These are phyloP conservation scores for Aegle marmelos DNA, from an alignment of 345 rosid species.

Conservation along the genomic window DNA sequence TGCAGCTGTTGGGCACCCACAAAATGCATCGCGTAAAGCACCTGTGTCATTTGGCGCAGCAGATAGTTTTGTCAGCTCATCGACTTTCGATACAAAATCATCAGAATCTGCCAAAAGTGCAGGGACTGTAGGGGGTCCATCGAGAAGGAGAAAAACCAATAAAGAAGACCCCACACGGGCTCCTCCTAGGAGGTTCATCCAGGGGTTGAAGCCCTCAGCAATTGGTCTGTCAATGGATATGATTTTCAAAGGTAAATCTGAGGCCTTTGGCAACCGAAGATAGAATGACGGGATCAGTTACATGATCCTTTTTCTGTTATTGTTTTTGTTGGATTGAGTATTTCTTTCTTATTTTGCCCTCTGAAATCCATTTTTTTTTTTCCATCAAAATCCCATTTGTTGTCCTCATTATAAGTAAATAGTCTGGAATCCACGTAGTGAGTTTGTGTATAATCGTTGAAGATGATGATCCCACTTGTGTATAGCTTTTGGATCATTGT, in stretches of 20 bases:
- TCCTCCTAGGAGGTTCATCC: conserved; percentile 47
- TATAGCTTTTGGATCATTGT: conserved; percentile 20
- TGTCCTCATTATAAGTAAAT: conserved; percentile 10
- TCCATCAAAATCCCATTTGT: conserved; percentile 18
- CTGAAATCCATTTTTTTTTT: conserved; percentile 13
- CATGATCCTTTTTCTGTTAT: not conserved
- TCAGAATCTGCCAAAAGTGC: conserved; percentile 35
- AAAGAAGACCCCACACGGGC: conserved; percentile 42
- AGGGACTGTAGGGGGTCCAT: conserved; percentile 35
- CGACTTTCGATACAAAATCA: conserved; percentile 33
- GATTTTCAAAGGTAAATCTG: conserved; percentile 57
- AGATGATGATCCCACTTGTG: conserved; percentile 11
- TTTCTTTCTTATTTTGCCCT: not conserved
- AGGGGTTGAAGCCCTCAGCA: conserved; percentile 52
- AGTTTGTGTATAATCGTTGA: conserved; percentile 19
- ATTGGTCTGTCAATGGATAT: conserved; percentile 51
- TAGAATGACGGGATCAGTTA: conserved; percentile 19
- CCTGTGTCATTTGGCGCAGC: conserved; percentile 39
- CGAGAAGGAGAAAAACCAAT: conserved; percentile 37
- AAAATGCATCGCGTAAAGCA: conserved; percentile 39
- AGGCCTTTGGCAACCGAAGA: conserved; percentile 45
- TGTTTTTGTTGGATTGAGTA: conserved; percentile 8
- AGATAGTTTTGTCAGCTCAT: conserved; percentile 40
- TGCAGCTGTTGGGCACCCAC: conserved; percentile 62
- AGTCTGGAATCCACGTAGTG: conserved; percentile 9